A percentile compares a stretch with the other conserved stretches of the same genome.
These are phyloP conservation scores for Wickerhamiella allomyrinae DNA, from an alignment of 805 yeast species.

Conservation along the genomic window DNA sequence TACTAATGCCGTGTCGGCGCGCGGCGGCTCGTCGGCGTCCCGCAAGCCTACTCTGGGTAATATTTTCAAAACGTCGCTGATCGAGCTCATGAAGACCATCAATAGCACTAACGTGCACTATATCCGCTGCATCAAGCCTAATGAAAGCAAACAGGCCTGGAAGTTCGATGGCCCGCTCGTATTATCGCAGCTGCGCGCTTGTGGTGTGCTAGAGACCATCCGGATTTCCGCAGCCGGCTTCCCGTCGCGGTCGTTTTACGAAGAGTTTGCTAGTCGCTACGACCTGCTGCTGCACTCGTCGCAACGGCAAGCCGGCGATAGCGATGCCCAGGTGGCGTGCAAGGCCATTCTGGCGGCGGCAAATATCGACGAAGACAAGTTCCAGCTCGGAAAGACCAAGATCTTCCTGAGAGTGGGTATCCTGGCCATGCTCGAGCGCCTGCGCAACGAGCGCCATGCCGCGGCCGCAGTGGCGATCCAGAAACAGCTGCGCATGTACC, in stretches of 20 bases:
- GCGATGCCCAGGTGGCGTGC: conserved; percentile 50
- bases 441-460: conserved; percentile 64
- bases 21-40: conserved; percentile 29
- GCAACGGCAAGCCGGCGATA: conserved; percentile 37
- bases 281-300: conserved; percentile 65
- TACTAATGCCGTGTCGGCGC: conserved; percentile 13
- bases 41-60: conserved; percentile 91
- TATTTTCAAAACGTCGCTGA: conserved; percentile 80
- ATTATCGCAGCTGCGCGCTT: conserved; percentile 84
- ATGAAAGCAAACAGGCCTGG: conserved; percentile 91
- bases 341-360: conserved; percentile 46
- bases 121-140: conserved; percentile 94
- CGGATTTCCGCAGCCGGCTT: conserved; percentile 95
- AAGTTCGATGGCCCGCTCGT: conserved; percentile 92
- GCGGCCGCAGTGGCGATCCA: conserved; percentile 74
- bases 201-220: conserved; percentile 96
- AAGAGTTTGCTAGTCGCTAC: conserved; percentile 81
- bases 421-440: conserved; percentile 78
- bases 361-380: conserved; percentile 28
- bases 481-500: conserved; percentile 55
- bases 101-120: conserved; percentile 92
- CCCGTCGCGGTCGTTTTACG: conserved; percentile 92
- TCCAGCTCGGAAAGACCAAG: conserved; percentile 84
- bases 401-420: conserved; percentile 94
- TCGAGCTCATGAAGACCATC: conserved; percentile 84